These are phyloP conservation scores for Neonectria faginata DNA, from an alignment of 2,329 filamentous ascomycete genomes.

Conservation along the genomic window DNA sequence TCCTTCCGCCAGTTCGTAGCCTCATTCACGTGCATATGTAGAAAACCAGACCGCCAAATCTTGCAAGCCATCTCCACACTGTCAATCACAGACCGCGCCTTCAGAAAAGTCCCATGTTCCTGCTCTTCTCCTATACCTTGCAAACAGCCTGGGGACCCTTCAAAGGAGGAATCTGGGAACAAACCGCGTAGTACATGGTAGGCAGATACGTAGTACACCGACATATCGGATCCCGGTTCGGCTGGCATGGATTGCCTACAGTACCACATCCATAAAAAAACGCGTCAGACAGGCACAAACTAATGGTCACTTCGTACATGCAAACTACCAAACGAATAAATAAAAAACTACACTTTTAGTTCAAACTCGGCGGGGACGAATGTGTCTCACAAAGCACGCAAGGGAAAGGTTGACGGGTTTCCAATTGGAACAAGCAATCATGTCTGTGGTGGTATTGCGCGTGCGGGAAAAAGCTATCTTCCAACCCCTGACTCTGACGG, in stretches of 20 bases:
- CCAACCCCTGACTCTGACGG: conserved; percentile 25
- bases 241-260: not conserved
- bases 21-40: not conserved
- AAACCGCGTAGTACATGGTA: not conserved
- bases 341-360: not conserved
- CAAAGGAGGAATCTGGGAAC: not conserved
- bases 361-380: not conserved
- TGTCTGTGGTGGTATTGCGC: conserved; percentile 36
- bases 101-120: not conserved
- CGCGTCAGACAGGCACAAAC: not conserved
- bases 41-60: not conserved
- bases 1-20: not conserved
- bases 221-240: not conserved
- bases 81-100: conserved; percentile 9
- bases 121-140: conserved; percentile 11
- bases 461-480: conserved; percentile 26
- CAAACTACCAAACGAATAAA: not conserved
- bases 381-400: not conserved
- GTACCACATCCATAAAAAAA: not conserved
- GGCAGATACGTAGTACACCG: not conserved
- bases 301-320: not conserved
- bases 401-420: not conserved
- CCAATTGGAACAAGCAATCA: conserved; percentile 29
- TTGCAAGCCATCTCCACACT: not conserved
- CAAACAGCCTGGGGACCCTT: not conserved